Evolutionary conservation across 768 basidiomycete genomes (phyloP).

Genomic region (Leccinum boreale): DNA sequence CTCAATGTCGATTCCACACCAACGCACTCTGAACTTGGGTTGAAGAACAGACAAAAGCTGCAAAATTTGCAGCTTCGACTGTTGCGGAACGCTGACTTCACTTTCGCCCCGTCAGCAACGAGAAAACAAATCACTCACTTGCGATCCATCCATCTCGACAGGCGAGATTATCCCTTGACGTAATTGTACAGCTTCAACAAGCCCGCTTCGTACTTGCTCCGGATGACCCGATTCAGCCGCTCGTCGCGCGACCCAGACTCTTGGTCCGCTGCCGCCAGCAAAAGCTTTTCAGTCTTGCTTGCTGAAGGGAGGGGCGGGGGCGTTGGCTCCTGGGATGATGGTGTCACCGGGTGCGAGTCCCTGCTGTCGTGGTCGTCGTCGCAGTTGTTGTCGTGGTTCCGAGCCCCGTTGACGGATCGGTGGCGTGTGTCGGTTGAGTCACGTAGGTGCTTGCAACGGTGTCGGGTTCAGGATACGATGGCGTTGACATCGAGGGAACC

Average conservation of each 20-base stretch:
- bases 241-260: constrained; percentile 88
- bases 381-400: not conserved
- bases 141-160: constrained; percentile 93
- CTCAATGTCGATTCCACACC: not conserved
- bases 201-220: constrained; percentile 96
- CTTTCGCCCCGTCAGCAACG: not conserved
- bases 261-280: constrained; percentile 93
- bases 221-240: constrained; percentile 80
- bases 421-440: constrained; percentile 9
- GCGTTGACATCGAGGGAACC: constrained; percentile 40
- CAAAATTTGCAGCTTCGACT: constrained; percentile 88
- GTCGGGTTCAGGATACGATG: constrained; percentile 20
- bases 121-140: constrained; percentile 51
- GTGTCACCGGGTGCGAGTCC: constrained; percentile 14
- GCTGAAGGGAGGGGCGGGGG: constrained; percentile 62
- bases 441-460: constrained; percentile 17
- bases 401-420: constrained; percentile 19
- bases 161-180: constrained; percentile 88
- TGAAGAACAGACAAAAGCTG: constrained; percentile 67
- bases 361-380: constrained; percentile 13
- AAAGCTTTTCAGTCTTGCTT: constrained; percentile 62
- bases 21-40: not conserved
- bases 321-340: constrained; percentile 37
- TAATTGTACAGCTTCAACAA: constrained; percentile 95
- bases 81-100: constrained; percentile 71